Evolutionary conservation across 306 rosid species (phyloP).

Genomic region (Medicago arabica): DNA sequence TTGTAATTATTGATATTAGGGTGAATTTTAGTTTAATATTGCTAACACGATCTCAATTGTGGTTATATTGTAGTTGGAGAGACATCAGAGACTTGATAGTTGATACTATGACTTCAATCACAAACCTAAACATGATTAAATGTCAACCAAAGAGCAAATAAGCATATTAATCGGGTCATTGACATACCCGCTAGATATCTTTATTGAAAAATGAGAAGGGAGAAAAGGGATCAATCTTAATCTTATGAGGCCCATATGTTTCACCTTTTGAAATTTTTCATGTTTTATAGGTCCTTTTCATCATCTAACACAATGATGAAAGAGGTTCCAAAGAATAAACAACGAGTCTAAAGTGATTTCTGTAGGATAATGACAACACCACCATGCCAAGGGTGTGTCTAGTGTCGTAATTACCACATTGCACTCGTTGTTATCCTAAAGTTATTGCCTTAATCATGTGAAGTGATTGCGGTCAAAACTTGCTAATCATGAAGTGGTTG

Average conservation of each 20-base stretch:
- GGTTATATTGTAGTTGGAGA: not conserved
- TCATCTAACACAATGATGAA: slow-evolving; percentile 62
- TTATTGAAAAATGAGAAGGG: slow-evolving; percentile 27
- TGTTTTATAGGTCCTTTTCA: slow-evolving; percentile 55
- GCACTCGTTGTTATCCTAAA: slow-evolving; percentile 44
- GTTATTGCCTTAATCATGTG: slow-evolving; percentile 45
- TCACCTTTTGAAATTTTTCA: slow-evolving; percentile 45
- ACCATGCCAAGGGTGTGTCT: slow-evolving; percentile 46
- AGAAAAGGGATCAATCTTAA: slow-evolving; percentile 34
- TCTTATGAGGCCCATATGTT: slow-evolving; percentile 45
- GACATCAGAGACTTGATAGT: not conserved
- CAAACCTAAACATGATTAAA: not conserved
- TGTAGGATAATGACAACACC: slow-evolving; percentile 61
- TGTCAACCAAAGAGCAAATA: not conserved
- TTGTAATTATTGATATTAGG: too few relatives aligned
- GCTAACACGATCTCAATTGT: not conserved
- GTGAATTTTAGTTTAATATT: too few relatives aligned
- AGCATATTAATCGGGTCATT: slow-evolving; percentile 22
- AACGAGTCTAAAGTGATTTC: slow-evolving; percentile 43
- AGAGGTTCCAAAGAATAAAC: slow-evolving; percentile 52
- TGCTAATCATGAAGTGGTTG: slow-evolving; percentile 35
- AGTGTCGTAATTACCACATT: slow-evolving; percentile 32
- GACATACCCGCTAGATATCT: slow-evolving; percentile 27
- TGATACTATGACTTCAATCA: not conserved
- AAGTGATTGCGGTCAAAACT: slow-evolving; percentile 45